Evolutionary conservation across 352 stramenopile genomes (phyloP).

Genomic region (Phytophthora hibernalis): DNA sequence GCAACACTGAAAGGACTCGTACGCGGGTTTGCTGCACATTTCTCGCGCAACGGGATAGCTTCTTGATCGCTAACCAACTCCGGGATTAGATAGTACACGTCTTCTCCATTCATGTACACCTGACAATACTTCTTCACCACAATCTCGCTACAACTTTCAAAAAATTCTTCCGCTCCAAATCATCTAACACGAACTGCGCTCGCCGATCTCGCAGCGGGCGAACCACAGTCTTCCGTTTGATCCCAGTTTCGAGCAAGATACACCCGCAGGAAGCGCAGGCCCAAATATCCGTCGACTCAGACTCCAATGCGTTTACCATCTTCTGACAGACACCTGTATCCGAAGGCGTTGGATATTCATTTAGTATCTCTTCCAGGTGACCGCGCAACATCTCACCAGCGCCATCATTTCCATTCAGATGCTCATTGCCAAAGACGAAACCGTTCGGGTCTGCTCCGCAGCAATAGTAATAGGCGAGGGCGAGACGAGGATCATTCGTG

Average conservation of each 20-base stretch:
- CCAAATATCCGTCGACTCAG: conserved; percentile 4
- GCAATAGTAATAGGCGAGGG: conserved; percentile 2
- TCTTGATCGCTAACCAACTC: conserved; percentile 1
- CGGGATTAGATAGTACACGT: conserved; percentile 1
- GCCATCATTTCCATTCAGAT: background rate
- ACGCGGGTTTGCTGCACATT: background rate
- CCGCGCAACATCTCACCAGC: background rate
- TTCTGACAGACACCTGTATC: background rate
- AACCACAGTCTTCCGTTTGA: background rate
- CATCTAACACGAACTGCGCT: background rate
- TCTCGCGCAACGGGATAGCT: background rate
- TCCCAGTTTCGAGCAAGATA: background rate
- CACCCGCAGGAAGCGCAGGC: background rate
- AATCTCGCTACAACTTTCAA: background rate
- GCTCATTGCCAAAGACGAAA: background rate
- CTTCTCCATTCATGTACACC: background rate
- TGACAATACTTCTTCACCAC: background rate
- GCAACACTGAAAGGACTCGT: conserved; percentile 7
- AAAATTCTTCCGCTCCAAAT: background rate
- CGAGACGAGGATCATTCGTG: conserved; percentile 3
- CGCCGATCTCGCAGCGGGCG: background rate
- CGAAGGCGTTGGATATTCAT: background rate
- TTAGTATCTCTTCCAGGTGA: background rate
- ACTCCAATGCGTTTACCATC: background rate
- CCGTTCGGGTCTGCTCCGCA: background rate